Base-by-base conservation (phyloP, 148 eudicot species). In the Fallopia convolvulus region DNA sequence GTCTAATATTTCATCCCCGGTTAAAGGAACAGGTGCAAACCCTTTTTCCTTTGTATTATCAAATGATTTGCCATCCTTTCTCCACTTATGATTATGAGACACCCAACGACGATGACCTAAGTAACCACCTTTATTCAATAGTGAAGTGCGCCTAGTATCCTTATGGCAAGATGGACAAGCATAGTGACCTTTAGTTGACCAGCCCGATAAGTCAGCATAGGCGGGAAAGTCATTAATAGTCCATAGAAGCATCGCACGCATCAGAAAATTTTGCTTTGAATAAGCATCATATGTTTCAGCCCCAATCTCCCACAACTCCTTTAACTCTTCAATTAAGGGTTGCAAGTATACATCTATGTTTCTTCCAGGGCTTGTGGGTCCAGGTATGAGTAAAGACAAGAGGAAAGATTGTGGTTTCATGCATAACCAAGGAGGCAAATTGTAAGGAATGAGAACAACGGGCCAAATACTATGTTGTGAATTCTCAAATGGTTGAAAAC, bases 391-490 rank as follows among this genome's bases (percentile, higher is more conserved):
- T 50, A 84, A 47, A 33, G 80, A 12, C 42, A 84, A 30, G 30
- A 84, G 78, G 23, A 81, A 79, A 9, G 75, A 78, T 2, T 20
- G 26, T n/a, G 74, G 70, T 39, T 78, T 81, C 80, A 79, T 75
- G 52, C 86, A 81, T 23, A 78, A 9, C 77, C 76, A 81, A 9
- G 78, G 76, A 8, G 84, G 86, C 3, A 77, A 10, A 32, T 83
- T 84, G 18, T 39, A 26, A 26, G 30, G 30, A 26, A 26, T 26
- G 30, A 26, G 30, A 26, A 26, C 30, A 17, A 81, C 80, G 0
- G 74, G 84, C 82, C 78, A 79, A 30, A 78, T 79, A 48, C 82
- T 81, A 53, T 84, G 65, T 3, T 75, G 55, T 0, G 46, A 8
- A 56, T 83, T 78, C 36, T 66, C 14, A 33, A 33, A 33, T 33